Base-by-base conservation (phyloP, 768 basidiomycete genomes). In the Ephemerocybe angulata region DNA sequence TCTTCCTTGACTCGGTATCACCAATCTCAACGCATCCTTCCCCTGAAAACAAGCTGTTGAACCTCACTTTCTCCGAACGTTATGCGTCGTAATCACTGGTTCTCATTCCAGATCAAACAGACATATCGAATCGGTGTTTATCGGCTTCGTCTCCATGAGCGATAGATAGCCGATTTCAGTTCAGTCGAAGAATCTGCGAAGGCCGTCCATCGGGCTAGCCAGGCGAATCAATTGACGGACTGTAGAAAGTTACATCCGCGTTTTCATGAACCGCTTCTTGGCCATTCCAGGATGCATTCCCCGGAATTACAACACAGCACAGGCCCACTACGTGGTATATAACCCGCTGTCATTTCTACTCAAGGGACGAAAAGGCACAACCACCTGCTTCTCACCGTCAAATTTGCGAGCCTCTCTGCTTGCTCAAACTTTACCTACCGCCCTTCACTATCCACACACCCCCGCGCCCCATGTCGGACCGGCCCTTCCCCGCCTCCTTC, bases 401-500 rank as follows among this genome's bases (percentile, higher is more conserved):
- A 38, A 24, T 48, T 24, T 48, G 49, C 27, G 38, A 42, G 38
- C 38, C 22, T 48, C 43, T 31, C 37, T 47, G 49, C 50, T 51
- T 4, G 30, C 35, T 31, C 42, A 41, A 11, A 24, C 53, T 42
- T 53, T 22, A 27, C 50, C 53, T 40, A 40, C 17, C 24, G 22
- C 31, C 30, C 19, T 37, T 49, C 48, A 21, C 42, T 29, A 15
- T 35, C n/a, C 48, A 25, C 10, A 22, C 50, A 24, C 42, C 19
- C 40, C 22, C 13, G 27, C 19, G 33, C 54, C 8, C 21, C 37
- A 37, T 51, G 55, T 29, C 55, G 21, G 7, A 24, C 13, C 30
- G 19, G 17, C 12, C 44, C 17, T 37, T 48, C 24, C 65, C 71
- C n/a, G 61, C 63, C 3, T 66, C 67, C 42, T 84, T 82, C 63